Percentiles rank a stretch among this genome's conserved stretches.
phyloP scores from a whole-genome alignment of 2,329 filamentous ascomycete species.

The Epichloe hybrida region DNA sequence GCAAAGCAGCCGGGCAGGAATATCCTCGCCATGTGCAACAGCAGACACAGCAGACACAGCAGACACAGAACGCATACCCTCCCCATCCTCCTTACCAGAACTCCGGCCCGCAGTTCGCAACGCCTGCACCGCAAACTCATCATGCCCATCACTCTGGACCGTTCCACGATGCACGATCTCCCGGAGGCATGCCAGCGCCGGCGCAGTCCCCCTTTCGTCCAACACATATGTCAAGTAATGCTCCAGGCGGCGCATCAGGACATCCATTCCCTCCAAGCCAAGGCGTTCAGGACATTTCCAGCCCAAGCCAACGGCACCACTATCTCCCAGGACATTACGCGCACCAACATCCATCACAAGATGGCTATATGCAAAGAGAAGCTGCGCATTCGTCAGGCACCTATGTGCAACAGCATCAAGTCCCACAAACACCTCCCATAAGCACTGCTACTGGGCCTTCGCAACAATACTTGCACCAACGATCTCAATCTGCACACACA shows the following conservation, averaged over 20 bases:
- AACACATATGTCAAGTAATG: conserved; percentile 28
- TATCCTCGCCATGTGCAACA: conserved; percentile 22
- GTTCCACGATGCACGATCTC: conserved; percentile 36
- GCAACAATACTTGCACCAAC: conserved; percentile 28
- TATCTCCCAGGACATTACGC: conserved; percentile 31
- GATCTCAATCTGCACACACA: conserved; percentile 46
- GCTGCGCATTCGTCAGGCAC: conserved; percentile 20
- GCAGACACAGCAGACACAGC: conserved; percentile 15
- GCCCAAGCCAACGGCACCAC: conserved; percentile 38
- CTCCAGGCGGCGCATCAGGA: conserved; percentile 27
- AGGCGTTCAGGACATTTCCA: conserved; percentile 28
- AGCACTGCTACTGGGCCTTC: conserved; percentile 24
- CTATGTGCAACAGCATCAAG: conserved; percentile 27
- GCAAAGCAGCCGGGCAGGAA: conserved; percentile 31
- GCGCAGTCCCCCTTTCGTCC: conserved; percentile 32
- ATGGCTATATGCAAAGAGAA: conserved; percentile 32
- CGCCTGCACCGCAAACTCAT: conserved; percentile 29
- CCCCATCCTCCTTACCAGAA: conserved; percentile 26
- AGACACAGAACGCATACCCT: conserved; percentile 22
- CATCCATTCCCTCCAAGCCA: conserved; percentile 38
- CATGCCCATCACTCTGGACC: conserved; percentile 23
- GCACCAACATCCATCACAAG: conserved; percentile 26
- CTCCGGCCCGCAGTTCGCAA: conserved; percentile 26
- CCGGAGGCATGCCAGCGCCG: conserved; percentile 23
- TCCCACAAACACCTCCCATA: conserved; percentile 38